Conservation (phyloP, 2,329 filamentous ascomycete species). For the Xylariomycetidae sp. region DNA sequence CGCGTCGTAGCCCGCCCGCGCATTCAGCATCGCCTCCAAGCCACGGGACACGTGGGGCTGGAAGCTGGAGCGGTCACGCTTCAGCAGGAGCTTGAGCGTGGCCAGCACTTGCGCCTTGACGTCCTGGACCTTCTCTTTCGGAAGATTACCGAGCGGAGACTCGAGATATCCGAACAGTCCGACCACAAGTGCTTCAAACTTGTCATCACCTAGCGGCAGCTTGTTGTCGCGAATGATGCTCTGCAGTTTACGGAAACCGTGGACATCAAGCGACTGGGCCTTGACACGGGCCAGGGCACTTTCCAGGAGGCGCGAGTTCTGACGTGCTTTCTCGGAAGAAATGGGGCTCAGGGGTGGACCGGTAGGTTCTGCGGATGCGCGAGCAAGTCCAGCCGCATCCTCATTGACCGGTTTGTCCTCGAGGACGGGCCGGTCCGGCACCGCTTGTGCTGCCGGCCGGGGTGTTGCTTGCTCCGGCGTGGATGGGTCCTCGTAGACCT, state of each 20-base stretch:
- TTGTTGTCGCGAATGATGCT: constrained; percentile 63
- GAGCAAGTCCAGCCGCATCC: constrained; percentile 34
- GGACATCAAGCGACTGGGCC: constrained; percentile 66
- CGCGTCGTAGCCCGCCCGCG: constrained; percentile 60
- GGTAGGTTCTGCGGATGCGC: constrained; percentile 13
- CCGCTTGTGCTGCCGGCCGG: constrained; percentile 35
- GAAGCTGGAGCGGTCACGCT: constrained; percentile 60
- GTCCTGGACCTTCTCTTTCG: constrained; percentile 64
- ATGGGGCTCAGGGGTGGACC: constrained; percentile 14
- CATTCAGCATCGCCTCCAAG: constrained; percentile 59
- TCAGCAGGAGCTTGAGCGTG: constrained; percentile 67
- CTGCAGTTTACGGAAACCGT: constrained; percentile 74
- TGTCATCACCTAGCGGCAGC: constrained; percentile 57
- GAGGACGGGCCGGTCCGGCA: constrained; percentile 39
- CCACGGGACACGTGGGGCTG: constrained; percentile 61
- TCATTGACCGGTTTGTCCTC: constrained; percentile 58
- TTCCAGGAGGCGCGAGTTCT: constrained; percentile 58
- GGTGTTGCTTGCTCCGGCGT: constrained; percentile 40
- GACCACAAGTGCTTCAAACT: constrained; percentile 60
- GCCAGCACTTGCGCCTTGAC: constrained; percentile 69
- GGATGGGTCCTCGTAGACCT: constrained; percentile 60
- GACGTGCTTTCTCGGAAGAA: constrained; percentile 48
- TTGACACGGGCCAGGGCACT: constrained; percentile 71
- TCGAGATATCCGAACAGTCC: constrained; percentile 69
- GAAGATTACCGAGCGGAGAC: constrained; percentile 46